A percentile compares a stretch with the other conserved stretches of the same genome.
Conservation (phyloP, 139 green algal genomes). For the Chlorella sp. region DNA sequence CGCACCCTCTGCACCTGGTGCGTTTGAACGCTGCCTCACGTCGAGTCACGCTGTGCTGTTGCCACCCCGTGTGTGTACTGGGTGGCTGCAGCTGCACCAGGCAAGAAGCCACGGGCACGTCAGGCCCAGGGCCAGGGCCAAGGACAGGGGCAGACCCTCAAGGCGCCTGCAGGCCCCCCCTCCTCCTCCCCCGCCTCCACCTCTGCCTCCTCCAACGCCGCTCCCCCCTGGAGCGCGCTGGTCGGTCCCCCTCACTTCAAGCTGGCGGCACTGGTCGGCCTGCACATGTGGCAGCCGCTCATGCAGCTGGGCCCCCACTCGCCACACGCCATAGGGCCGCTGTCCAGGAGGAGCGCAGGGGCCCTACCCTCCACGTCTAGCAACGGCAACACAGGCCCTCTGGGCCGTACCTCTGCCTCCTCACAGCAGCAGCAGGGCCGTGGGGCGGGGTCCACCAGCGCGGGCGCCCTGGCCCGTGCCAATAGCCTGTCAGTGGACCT, state of each 20-base stretch:
- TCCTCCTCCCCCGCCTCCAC: background rate
- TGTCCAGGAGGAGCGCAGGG: no score
- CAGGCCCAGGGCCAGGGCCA: background rate
- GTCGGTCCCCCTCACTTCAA: conserved; percentile 19
- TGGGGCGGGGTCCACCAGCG: no score
- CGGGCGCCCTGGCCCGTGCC: no score
- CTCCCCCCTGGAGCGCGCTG: conserved; percentile 12
- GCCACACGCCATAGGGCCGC: no score
- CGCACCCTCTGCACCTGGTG: background rate
- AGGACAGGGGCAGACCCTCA: background rate
- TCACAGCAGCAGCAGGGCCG: no score
- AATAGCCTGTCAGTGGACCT: no score
- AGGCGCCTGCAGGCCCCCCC: background rate
- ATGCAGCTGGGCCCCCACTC: no score
- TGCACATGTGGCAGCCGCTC: no score
- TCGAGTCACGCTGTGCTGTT: background rate
- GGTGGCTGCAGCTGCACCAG: no score
- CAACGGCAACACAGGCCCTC: no score
- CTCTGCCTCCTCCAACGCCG: background rate
- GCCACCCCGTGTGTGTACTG: background rate
- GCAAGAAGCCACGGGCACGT: background rate
- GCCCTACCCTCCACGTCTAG: no score
- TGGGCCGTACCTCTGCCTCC: no score
- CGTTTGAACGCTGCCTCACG: background rate
- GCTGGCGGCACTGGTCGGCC: conserved; percentile 27